phyloP scores from a whole-genome alignment of 140 eudicot species.

The Eryngium alpinum region DNA sequence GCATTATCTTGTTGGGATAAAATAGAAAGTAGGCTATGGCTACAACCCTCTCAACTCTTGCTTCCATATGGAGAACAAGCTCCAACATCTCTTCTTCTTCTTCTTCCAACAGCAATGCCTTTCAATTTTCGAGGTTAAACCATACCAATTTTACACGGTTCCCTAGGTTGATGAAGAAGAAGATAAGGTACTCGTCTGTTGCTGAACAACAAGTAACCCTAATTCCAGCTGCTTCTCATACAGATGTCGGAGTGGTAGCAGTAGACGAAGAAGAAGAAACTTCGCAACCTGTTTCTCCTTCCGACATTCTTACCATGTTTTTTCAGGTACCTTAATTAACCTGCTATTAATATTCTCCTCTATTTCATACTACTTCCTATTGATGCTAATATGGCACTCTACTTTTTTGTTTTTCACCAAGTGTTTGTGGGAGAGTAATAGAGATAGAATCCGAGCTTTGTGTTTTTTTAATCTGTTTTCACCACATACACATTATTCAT shows the following conservation, averaged over 20 bases:
- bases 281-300: conserved; percentile 56
- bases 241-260: conserved; percentile 14
- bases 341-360: neutral
- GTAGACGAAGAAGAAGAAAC: conserved; percentile 19
- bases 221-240: conserved; percentile 9
- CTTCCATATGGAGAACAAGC: conserved; percentile 27
- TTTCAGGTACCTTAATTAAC: conserved; percentile 52
- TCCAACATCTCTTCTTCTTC: conserved; percentile 18
- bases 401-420: too few relatives aligned
- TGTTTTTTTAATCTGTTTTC: too few relatives aligned
- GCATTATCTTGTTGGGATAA: too few relatives aligned
- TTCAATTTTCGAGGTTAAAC: conserved; percentile 12
- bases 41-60: conserved; percentile 29
- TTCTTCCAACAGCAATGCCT: neutral
- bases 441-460: too few relatives aligned
- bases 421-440: too few relatives aligned
- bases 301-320: conserved; percentile 78
- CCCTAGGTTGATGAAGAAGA: conserved; percentile 20
- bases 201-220: conserved; percentile 36
- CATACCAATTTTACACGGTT: neutral
- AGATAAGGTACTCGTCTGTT: conserved; percentile 36
- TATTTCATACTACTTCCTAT: too few relatives aligned
- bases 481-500: too few relatives aligned
- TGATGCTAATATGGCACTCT: too few relatives aligned
- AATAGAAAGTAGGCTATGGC: too few relatives aligned